Evolutionary conservation across 176 grass and related monocot species (phyloP).

Genomic region (Alopecurus myosuroides): DNA sequence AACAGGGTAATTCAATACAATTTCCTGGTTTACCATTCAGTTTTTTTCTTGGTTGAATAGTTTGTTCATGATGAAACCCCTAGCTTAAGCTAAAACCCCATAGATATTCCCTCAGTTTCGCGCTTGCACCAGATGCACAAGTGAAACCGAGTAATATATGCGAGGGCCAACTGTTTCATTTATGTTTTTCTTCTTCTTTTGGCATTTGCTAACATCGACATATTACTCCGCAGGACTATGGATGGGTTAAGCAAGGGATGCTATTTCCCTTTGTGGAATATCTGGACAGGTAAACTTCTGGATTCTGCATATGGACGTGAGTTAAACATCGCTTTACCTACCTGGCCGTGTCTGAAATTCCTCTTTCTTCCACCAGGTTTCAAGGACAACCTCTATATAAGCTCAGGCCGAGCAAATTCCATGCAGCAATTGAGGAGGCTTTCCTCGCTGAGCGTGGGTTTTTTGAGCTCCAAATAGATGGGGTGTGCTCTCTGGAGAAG

Average conservation of each 20-base stretch:
- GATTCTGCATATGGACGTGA: not conserved
- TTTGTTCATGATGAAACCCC: not conserved
- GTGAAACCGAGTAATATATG: too few species aligned
- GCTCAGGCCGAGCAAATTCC: slow-evolving; percentile 58
- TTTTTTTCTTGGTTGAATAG: not conserved
- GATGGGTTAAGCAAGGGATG: slow-evolving; percentile 86
- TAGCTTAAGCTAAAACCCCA: not conserved
- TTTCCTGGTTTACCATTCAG: not conserved
- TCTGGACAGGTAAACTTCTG: slow-evolving; percentile 54
- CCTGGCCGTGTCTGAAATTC: slow-evolving; percentile 2
- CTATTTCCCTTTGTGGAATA: slow-evolving; percentile 82
- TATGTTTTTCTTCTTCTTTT: not conserved
- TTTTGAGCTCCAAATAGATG: slow-evolving; percentile 43
- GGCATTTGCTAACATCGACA: not conserved
- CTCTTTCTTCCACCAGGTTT: slow-evolving; percentile 45
- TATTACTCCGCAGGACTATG: slow-evolving; percentile 57
- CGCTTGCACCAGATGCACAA: too few species aligned
- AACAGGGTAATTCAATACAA: slow-evolving; percentile 47
- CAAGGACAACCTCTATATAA: slow-evolving; percentile 72
- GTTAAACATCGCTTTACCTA: not conserved
- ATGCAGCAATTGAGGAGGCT: slow-evolving; percentile 81
- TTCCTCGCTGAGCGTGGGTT: slow-evolving; percentile 74
- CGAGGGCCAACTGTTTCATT: not conserved
- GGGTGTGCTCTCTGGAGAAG: slow-evolving; percentile 20
- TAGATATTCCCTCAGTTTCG: too few species aligned